Conservation (phyloP, 352 stramenopile genomes). For the Phytophthora pisi region DNA sequence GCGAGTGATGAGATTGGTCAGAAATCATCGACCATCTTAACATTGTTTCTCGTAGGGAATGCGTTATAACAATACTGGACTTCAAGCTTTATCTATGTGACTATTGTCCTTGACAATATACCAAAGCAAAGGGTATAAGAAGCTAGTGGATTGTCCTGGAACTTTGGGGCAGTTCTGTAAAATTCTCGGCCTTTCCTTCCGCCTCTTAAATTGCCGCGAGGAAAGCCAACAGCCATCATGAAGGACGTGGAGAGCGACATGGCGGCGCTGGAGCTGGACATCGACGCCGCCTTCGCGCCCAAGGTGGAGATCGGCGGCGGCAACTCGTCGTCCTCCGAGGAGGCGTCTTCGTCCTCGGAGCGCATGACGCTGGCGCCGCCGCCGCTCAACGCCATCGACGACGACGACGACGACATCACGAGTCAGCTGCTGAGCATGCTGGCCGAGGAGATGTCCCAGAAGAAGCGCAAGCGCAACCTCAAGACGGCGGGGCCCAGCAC, state of each 20-base stretch:
- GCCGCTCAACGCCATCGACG: constrained; percentile 30
- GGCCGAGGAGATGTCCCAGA: constrained; percentile 48
- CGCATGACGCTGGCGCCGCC: constrained; percentile 23
- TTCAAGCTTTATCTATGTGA: too few species aligned
- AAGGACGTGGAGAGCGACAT: constrained; percentile 39
- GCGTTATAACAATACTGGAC: too few species aligned
- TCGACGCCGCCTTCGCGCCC: constrained; percentile 28
- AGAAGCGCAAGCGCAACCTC: constrained; percentile 43
- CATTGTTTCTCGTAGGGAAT: neutral
- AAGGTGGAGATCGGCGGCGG: constrained; percentile 29
- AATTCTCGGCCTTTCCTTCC: constrained; percentile 6
- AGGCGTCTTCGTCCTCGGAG: constrained; percentile 31
- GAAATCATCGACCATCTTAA: neutral
- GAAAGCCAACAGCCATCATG: constrained; percentile 16
- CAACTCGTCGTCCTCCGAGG: constrained; percentile 31
- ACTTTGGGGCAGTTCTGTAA: neutral
- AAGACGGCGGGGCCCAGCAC: constrained; percentile 31
- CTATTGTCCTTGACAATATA: too few species aligned
- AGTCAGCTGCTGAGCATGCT: constrained; percentile 49
- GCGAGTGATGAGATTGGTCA: constrained; percentile 4
- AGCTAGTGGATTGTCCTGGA: too few species aligned
- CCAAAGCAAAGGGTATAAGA: too few species aligned
- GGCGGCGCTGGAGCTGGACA: constrained; percentile 35
- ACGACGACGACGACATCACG: constrained; percentile 46
- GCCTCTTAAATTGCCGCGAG: constrained; percentile 11